Evolutionary conservation across 1,284 basidiomycete species (phyloP), one percentile per base, ranked within the genome.

Genomic region (Ceratobasidium sp.): DNA sequence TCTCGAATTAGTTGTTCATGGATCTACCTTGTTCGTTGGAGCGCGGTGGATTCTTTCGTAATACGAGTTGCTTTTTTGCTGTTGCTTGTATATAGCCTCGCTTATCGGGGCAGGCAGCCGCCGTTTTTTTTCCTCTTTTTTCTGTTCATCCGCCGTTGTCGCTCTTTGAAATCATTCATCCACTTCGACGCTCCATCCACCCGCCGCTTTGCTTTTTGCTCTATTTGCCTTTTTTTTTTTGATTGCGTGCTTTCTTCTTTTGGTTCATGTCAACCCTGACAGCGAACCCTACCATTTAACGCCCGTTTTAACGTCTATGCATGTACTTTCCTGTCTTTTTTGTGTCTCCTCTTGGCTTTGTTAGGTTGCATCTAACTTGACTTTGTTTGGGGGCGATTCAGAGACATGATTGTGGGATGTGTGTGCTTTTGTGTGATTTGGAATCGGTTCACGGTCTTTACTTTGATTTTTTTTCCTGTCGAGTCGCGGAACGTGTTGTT

Each of bases 371-470:
- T 66, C 23, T 66, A 40, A 13, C 33, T 66, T n/a, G 44, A n/a
- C 63, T 26, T 61, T 33, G 60, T 61, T 61, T 33, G n/a, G 55
- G 60, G 55, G 55, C 40, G 60, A 18, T 33, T 61, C 60, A 33
- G 23, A 26, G 26, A 23, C 20, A 20, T 51, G 49, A 20, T 51
- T 51, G 44, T 6, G 6, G 44, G 7, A 46, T 46, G 44, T 46
- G 44, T 46, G 58, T 60, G 58, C 58, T 10, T 26, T n/a, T 60
- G 53, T 55, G 58, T 60, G 58, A 60, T 60, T 60, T 26, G 58
- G 58, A 28, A 26, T 28, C 33, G 9, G 60, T 26, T 33, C 15
- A 28, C 28, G 60, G 33, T 39, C 60, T 28, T 61, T 61, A 13
- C 15, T 61, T 33, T 23, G 9, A 1, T 28, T 39, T 61, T 61